Evolutionary conservation across 495 filamentous ascomycete genomes (phyloP), one percentile per base, ranked within the genome.

Genomic region (Beverwykella pulmonaria): DNA sequence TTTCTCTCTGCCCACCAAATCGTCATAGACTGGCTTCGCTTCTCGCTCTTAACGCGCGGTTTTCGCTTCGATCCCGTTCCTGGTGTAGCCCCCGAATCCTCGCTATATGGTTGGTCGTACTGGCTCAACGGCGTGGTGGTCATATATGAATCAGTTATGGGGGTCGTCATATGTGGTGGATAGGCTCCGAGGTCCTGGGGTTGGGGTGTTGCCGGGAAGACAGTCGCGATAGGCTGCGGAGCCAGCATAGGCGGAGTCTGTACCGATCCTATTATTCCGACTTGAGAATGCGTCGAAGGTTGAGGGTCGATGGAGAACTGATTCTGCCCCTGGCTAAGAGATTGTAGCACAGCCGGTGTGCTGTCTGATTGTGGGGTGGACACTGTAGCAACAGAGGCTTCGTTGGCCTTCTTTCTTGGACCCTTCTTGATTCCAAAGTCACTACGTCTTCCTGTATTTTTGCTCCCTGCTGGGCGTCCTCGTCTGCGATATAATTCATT

Each of bases 371-470:
- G 27, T 29, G 49, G 57, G 0, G 34, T 46, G 15, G 52, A 56
- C 25, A 55, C 25, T 17, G 46, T 25, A 14, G 48, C 47, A 20
- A 39, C 20, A 10, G 22, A 7, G 0, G 17, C 34, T 36, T 52
- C 50, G 32, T 36, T 44, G 9, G 26, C 20, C 19, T 55, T 65
- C 59, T 67, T 71, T 14, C 39, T 9, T 4, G 39, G 77, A 1
- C 77, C 77, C 63, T 79, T 79, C 46, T 75, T 74, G 54, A 79
- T 73, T 1, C 77, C 77, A 23, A 71, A 75, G 53, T 79, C 77
- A 23, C 62, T 68, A 15, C 77, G 49, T 30, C 61, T 63, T 1
- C 60, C 59, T 26, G 70, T 36, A 58, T 79, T 79, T 65, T 75
- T 77, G 50, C 74, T 76, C 5, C 77, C 77, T 17, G 71, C 69